phyloP scores from a whole-genome alignment of 2,329 filamentous ascomycete genomes.

The Juglanconis oblonga region DNA sequence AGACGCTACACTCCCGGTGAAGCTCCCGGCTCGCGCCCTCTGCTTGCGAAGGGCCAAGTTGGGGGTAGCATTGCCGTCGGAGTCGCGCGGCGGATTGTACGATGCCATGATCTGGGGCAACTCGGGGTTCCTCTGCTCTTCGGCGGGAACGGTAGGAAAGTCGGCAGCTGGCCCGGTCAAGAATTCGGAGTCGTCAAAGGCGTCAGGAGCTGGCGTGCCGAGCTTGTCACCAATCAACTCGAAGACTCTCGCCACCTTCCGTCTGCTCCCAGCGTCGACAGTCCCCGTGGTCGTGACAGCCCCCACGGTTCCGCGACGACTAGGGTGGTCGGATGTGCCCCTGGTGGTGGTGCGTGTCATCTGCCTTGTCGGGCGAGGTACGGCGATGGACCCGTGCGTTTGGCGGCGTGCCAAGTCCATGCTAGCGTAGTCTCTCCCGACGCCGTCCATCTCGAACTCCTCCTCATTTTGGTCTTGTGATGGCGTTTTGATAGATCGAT shows the following conservation, averaged over 20 bases:
- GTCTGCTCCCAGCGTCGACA: conserved; percentile 1
- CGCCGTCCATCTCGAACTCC: background rate
- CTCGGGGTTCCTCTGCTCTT: conserved; percentile 3
- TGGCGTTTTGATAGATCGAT: background rate
- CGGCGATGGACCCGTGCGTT: background rate
- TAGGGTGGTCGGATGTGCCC: background rate
- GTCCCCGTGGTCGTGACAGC: background rate
- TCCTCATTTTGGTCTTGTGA: background rate
- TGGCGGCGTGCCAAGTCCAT: background rate
- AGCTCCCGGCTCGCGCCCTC: background rate
- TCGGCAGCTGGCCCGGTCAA: background rate
- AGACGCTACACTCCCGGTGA: background rate
- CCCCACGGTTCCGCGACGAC: background rate
- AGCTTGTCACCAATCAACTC: conserved; percentile 3
- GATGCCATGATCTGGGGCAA: conserved; percentile 1
- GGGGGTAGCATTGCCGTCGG: conserved; percentile 1
- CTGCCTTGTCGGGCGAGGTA: background rate
- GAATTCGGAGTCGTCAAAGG: conserved; percentile 7
- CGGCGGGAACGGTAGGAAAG: conserved; percentile 7
- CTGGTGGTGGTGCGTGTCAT: background rate
- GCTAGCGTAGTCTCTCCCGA: background rate
- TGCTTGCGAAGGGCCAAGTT: background rate
- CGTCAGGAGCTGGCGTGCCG: conserved; percentile 5
- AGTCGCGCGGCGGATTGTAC: conserved; percentile 7
- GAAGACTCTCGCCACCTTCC: background rate